Evolutionary conservation across 225 moss, liverwort and hornwort genomes (phyloP).

Genomic region (Climacium dendroides): DNA sequence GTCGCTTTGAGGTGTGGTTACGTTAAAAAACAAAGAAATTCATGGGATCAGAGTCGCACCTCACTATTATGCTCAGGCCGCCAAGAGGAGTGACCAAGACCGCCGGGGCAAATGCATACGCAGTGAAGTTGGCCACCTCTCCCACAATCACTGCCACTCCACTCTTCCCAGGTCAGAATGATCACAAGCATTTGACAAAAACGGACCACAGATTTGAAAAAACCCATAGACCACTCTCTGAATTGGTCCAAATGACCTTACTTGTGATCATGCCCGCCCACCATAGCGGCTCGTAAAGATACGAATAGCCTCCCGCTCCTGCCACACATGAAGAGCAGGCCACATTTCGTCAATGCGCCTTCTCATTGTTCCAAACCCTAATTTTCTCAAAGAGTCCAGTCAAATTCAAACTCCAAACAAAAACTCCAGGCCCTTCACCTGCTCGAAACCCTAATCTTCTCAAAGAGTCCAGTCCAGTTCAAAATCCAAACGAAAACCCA

Average conservation of each 20-base stretch:
- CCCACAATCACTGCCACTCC: conserved; percentile 81
- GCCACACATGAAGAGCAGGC: conserved; percentile 3
- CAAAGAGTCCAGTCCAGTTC: neutral
- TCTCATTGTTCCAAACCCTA: neutral
- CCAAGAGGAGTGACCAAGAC: conserved; percentile 91
- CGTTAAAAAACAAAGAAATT: neutral
- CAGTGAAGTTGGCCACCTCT: conserved; percentile 93
- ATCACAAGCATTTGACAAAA: neutral
- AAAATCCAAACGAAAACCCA: neutral
- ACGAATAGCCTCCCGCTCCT: conserved; percentile 94
- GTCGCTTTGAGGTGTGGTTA: neutral
- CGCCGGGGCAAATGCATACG: conserved; percentile 97
- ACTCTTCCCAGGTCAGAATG: neutral
- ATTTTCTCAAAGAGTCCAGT: neutral
- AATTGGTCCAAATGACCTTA: conserved; percentile 14
- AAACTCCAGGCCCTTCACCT: neutral
- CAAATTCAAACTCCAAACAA: neutral
- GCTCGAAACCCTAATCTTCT: neutral
- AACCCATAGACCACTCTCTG: neutral
- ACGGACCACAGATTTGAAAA: neutral
- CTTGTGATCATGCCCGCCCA: conserved; percentile 99
- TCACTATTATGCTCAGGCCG: conserved; percentile 94
- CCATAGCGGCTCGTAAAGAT: conserved; percentile 93
- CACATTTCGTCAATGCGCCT: neutral
- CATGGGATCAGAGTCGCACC: conserved; percentile 14